Evolutionary conservation across 441 rosid genomes (phyloP).

Genomic region (Pelargonium citronellum): DNA sequence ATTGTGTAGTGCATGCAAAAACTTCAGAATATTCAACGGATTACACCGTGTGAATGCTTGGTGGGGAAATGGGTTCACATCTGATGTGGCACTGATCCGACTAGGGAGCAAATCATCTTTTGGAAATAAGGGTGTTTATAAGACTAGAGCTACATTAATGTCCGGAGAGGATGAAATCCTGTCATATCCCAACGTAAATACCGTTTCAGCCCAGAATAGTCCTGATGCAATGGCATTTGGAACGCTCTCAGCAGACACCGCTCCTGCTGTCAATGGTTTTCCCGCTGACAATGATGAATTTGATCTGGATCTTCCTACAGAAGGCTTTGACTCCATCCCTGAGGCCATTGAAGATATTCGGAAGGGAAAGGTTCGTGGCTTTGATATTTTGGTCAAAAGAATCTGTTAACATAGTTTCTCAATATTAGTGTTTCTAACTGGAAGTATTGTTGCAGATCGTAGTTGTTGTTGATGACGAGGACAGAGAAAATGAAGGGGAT

Average conservation of each 20-base stretch:
- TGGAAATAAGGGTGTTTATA: conserved; percentile 32
- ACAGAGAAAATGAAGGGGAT: conserved; percentile 94
- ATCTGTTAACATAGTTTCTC: neutral
- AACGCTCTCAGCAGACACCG: conserved; percentile 45
- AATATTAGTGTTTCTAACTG: conserved; percentile 13
- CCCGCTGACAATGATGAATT: conserved; percentile 48
- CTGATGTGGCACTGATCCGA: conserved; percentile 22
- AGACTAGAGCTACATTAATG: conserved; percentile 43
- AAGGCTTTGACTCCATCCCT: conserved; percentile 70
- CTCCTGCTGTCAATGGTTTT: conserved; percentile 36
- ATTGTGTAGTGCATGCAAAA: conserved; percentile 34
- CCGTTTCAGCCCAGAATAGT: conserved; percentile 26
- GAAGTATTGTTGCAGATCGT: conserved; percentile 51
- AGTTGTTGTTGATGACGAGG: conserved; percentile 88
- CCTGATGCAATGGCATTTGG: conserved; percentile 42
- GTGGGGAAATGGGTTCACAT: conserved; percentile 24
- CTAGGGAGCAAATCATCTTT: conserved; percentile 30
- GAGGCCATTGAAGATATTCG: conserved; percentile 88
- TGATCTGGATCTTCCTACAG: conserved; percentile 64
- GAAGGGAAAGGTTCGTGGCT: conserved; percentile 67
- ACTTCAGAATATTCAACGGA: conserved; percentile 37
- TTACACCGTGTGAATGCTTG: conserved; percentile 25
- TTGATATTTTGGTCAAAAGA: conserved; percentile 14
- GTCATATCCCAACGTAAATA: conserved; percentile 35
- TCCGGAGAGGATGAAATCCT: conserved; percentile 58